phyloP scores from a whole-genome alignment of 2,329 filamentous ascomycete species.

The Fusarium humuli region DNA sequence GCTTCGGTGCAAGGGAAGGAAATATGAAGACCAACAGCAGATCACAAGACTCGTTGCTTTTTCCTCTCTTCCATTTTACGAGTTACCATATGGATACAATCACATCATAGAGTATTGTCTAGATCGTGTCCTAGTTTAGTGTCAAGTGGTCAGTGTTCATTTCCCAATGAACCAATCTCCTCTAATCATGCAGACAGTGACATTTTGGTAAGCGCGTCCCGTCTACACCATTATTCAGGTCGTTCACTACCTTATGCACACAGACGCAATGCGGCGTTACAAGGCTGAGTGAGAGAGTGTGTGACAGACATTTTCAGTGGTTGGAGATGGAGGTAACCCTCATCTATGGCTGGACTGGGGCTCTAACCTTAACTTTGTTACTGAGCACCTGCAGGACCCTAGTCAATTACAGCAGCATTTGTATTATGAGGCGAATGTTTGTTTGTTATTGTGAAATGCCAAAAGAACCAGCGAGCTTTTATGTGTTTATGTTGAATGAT shows the following conservation, averaged over 20 bases:
- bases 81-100: neutral
- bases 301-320: neutral
- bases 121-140: neutral
- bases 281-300: constrained; percentile 17
- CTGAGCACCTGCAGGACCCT: neutral
- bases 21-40: neutral
- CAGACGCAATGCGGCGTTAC: neutral
- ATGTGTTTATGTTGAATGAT: neutral
- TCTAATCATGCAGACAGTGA: neutral
- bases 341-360: constrained; percentile 1
- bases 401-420: neutral
- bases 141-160: neutral
- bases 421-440: neutral
- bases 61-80: neutral
- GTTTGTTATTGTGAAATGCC: neutral
- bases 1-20: neutral
- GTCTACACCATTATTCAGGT: neutral
- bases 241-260: neutral
- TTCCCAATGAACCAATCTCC: neutral
- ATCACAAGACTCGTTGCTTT: neutral
- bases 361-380: constrained; percentile 27
- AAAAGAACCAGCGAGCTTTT: neutral
- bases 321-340: constrained; percentile 15
- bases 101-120: neutral
- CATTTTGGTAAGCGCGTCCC: neutral